These are phyloP conservation scores for Sporobolomyces roseus DNA, from an alignment of 768 basidiomycete genomes.

Conservation along the genomic window DNA sequence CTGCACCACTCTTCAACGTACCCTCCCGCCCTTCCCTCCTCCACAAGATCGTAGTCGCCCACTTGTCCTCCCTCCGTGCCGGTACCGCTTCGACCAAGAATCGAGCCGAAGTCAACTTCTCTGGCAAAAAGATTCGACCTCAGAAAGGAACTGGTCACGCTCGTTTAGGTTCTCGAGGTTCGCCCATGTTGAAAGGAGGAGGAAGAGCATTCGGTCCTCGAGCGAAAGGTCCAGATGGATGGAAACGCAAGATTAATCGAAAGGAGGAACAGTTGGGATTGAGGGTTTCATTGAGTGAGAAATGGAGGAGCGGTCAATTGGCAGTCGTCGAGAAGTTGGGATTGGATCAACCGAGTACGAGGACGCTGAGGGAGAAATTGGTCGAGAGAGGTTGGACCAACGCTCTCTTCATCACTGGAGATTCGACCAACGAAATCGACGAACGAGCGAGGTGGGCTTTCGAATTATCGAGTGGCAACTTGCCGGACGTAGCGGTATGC, in stretches of 20 bases:
- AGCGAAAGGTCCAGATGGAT: slow-evolving; percentile 65
- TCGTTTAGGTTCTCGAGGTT: slow-evolving; percentile 81
- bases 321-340: slow-evolving; percentile 69
- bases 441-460: slow-evolving; percentile 50
- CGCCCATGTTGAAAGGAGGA: slow-evolving; percentile 83
- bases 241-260: slow-evolving; percentile 83
- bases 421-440: slow-evolving; percentile 1
- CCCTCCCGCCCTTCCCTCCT: slow-evolving; percentile 88
- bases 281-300: slow-evolving; percentile 79
- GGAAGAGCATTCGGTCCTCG: slow-evolving; percentile 88
- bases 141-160: slow-evolving; percentile 91
- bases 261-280: slow-evolving; percentile 92
- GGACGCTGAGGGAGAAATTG: slow-evolving; percentile 62
- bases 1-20: slow-evolving; percentile 67
- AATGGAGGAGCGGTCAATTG: slow-evolving; percentile 68
- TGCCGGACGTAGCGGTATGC: slow-evolving; percentile 64
- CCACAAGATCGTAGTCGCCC: slow-evolving; percentile 82
- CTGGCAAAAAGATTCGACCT: slow-evolving; percentile 77
- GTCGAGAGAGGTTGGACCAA: slow-evolving; percentile 64
- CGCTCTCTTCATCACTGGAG: slow-evolving; percentile 68
- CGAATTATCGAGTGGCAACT: slow-evolving; percentile 63
- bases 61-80: slow-evolving; percentile 82
- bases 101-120: slow-evolving; percentile 81
- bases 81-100: slow-evolving; percentile 89
- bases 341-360: slow-evolving; percentile 72